Evolutionary conservation across 1,284 basidiomycete genomes (phyloP).

Genomic region (Cutaneotrichosporon arboriforme): DNA sequence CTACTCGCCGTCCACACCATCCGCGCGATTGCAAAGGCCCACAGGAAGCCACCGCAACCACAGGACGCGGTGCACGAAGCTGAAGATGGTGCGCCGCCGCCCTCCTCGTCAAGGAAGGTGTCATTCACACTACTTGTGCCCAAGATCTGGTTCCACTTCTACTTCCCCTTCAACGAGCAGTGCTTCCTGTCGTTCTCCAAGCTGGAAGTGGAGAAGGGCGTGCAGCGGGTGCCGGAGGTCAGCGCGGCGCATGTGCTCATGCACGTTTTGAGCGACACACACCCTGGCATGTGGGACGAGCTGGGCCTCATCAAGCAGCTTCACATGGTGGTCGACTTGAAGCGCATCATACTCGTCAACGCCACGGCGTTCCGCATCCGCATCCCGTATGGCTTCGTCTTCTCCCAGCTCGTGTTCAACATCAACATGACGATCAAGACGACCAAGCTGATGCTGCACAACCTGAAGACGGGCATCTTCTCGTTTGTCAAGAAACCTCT

Average conservation of each 20-base stretch:
- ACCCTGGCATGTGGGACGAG: slow-evolving; percentile 67
- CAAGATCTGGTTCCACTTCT: slow-evolving; percentile 32
- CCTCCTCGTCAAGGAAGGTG: slow-evolving; percentile 19
- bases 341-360: slow-evolving; percentile 21
- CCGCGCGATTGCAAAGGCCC: slow-evolving; percentile 2
- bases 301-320: slow-evolving; percentile 61
- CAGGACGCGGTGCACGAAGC: neutral
- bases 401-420: slow-evolving; percentile 69
- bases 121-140: slow-evolving; percentile 31
- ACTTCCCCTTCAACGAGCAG: slow-evolving; percentile 43
- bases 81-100: neutral
- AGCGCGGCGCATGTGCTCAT: slow-evolving; percentile 45
- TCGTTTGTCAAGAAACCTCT: slow-evolving; percentile 52
- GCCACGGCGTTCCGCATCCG: slow-evolving; percentile 66
- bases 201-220: slow-evolving; percentile 23
- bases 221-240: slow-evolving; percentile 24
- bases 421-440: slow-evolving; percentile 62
- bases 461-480: slow-evolving; percentile 28
- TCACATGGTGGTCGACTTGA: slow-evolving; percentile 48
- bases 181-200: slow-evolving; percentile 31
- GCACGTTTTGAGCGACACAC: slow-evolving; percentile 50
- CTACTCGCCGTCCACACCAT: slow-evolving; percentile 60
- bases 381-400: slow-evolving; percentile 71
- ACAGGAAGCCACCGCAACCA: slow-evolving; percentile 1
- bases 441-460: slow-evolving; percentile 57